Base-by-base conservation (phyloP, 352 stramenopile species). In the Phytophthora cactorum region DNA sequence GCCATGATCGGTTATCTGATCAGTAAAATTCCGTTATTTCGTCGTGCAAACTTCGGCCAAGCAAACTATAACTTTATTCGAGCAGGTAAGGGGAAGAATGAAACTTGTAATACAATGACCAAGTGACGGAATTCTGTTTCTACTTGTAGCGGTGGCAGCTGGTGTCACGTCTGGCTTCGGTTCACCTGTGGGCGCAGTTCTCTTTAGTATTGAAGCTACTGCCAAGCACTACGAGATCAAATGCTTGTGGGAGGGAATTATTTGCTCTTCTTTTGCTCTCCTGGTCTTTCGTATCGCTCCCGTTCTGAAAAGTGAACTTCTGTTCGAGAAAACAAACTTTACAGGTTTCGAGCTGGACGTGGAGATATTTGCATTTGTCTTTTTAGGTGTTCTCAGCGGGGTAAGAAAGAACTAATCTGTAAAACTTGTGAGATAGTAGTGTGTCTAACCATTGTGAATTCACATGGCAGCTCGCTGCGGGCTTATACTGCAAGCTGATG, bases 161-260 rank as follows among this genome's bases (percentile, higher is more conserved):
- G 88, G 88, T 43, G 85, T 94, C 54, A 95, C 88, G 4, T 88
- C 88, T 9, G 89, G 82, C 17, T 95, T 96, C 38, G 88, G 88
- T 4, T 92, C 87, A 1, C 88, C 88, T 1, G 62, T 96, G 0
- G 88, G 88, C 11, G 88, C 78, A 0, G 78, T 96, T 22, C 70
- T 96, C 5, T 96, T 90, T 56, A 92, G 84, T 32, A 95, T 95
- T 36, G 88, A 96, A 72, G 88, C 91, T 45, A 93, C 86, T 6
- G 83, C 86, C 8, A 87, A 80, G 50, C 89, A 91, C 52, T 96
- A 95, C 68, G 82, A 91, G 60, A 94, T 96, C 74, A 92, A 90
- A 54, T 93, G 82, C 28, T 72, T 95, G 7, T 95, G 88, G 88
- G 84, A 94, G 59, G 85, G 86, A 10, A 84, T 94, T 25, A 95